Evolutionary conservation across 306 rosid species (phyloP), one percentile per base, ranked within the genome.

Genomic region (Vigna unguiculata): DNA sequence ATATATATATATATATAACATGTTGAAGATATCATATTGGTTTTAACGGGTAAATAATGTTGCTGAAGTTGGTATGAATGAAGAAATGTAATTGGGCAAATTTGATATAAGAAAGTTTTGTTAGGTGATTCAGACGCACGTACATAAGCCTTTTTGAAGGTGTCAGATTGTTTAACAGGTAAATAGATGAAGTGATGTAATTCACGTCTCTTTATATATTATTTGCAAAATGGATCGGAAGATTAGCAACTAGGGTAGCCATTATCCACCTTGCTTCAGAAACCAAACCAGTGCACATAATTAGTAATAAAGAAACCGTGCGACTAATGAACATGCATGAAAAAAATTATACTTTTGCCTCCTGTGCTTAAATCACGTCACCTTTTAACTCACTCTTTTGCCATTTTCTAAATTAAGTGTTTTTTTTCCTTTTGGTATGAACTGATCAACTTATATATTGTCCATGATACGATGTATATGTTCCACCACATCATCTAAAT

Each of bases 151-250:
- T 9, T 15, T 24, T 63, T 63, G 70, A 64, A 64, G 52, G 70
- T 46, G 75, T 78, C 76, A 78, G 24, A 78, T 55, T 17, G 80
- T 65, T 52, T 65, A 76, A 52, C 72, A 17, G 45, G 65, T 64
- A 52, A 53, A 57, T n/a, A n/a, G 47, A 9, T 40, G 21, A 59
- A 59, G 66, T 9, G 41, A 30, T 30, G 43, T 59, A 2, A 59
- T 59, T 59, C 43, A 28, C 66, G 66, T 28, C 21, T 59, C 66
- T 59, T 7, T 59, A 28, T 58, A 24, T 59, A 28, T 30, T 59
- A 59, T 59, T 59, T 59, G 2, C 45, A 28, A n/a, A n/a, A 48
- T 19, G 1, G 16, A 28, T 14, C 15, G 17, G 54, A 13, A 38
- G 53, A 54, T 40, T 32, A 24, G 25, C 52, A 72, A 21, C 65